A percentile compares a stretch with the other conserved stretches of the same genome.
Evolutionary conservation across 768 basidiomycete species (phyloP).

Genomic region (Hemileccinum rubropunctum): DNA sequence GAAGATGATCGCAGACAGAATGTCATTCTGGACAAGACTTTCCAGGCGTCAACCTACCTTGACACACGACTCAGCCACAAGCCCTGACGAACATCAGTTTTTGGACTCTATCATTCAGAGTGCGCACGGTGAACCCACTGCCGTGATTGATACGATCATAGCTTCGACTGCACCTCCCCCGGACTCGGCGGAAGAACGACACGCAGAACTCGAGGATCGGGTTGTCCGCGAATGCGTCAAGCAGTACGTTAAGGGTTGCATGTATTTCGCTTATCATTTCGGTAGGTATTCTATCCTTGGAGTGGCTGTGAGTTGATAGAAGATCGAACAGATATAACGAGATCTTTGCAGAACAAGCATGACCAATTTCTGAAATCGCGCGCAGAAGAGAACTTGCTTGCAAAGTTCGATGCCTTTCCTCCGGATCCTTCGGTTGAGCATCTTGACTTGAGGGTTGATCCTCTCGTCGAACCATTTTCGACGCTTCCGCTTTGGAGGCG

Average conservation of each 20-base stretch:
- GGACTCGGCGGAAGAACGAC: constrained; percentile 58
- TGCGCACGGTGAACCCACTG: constrained; percentile 45
- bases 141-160: constrained; percentile 57
- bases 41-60: constrained; percentile 43
- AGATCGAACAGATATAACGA: constrained; percentile 63
- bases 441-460: constrained; percentile 42
- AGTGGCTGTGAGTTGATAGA: background rate
- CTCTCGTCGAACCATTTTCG: constrained; percentile 68
- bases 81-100: constrained; percentile 21
- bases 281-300: constrained; percentile 43
- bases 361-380: constrained; percentile 57
- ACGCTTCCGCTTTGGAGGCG: constrained; percentile 88
- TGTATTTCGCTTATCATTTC: constrained; percentile 88
- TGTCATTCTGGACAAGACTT: constrained; percentile 74
- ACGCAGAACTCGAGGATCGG: constrained; percentile 78
- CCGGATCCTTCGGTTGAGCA: constrained; percentile 27
- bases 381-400: constrained; percentile 56
- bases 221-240: constrained; percentile 76
- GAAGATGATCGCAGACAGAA: constrained; percentile 58
- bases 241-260: constrained; percentile 78
- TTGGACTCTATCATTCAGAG: constrained; percentile 43
- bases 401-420: constrained; percentile 53
- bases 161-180: constrained; percentile 63
- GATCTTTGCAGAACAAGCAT: constrained; percentile 78
- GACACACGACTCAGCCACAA: constrained; percentile 8